Evolutionary conservation across 345 rosid genomes (phyloP), one percentile per base, ranked within the genome.

Genomic region (Turnera subulata): DNA sequence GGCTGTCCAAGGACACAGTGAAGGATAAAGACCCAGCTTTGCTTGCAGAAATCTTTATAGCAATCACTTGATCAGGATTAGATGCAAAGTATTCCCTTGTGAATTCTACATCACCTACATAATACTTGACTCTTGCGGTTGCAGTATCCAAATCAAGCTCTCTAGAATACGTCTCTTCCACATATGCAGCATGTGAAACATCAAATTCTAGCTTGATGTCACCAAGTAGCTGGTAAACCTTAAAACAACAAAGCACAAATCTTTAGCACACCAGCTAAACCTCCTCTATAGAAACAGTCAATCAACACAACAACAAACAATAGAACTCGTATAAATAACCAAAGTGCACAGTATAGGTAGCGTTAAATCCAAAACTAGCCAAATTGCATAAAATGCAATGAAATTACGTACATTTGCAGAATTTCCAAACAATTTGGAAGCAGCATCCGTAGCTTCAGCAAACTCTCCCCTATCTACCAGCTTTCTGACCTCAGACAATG

Each of bases 141-240:
- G 96, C 92, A 38, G 85, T 82, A 65, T 84, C 84, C 67, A 91
- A 82, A 70, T 91, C 92, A 5, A 91, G 88, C 73, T 91, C 96
- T 70, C 96, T 82, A 24, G 20, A 61, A 47, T 91, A 91, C n/a
- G 92, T 81, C 32, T 65, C 80, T 65, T 81, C 75, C 25, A 55
- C 69, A 80, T 81, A 83, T 51, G 42, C 46, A 56, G 69, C 77
- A 76, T 84, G 96, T 0, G 83, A 77, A 61, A 75, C 81, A 62
- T 80, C 85, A 64, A 91, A 91, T 61, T 88, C 84, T 66, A 91
- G 67, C 65, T 78, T 80, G 59, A 91, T 69, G 73, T 91, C 96
- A 32, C 98, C 95, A 48, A 91, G 91, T 46, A 88, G 72, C 74
- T 86, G 95, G 58, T 84, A 91, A 70, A 82, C 96, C 96, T 91